phyloP scores from a whole-genome alignment of 257 asterid genomes.

The Solanum commersonii region DNA sequence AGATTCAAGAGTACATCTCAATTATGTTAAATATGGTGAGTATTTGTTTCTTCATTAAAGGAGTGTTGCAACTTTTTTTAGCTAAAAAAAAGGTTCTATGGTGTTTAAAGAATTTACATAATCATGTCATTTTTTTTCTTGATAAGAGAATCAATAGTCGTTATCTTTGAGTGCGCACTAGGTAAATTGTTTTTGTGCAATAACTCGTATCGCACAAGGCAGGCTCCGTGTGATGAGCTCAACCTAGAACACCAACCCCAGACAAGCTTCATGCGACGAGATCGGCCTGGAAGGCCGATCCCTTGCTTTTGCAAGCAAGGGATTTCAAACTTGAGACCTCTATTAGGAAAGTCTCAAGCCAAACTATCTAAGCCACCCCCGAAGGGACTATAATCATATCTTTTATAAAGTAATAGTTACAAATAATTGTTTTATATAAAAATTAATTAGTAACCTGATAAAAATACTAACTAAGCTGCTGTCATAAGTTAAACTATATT shows the following conservation, averaged over 20 bases:
- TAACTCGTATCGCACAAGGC: background rate
- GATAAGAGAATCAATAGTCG: background rate
- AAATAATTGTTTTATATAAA: background rate
- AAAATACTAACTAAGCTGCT: background rate
- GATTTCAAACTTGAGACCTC: background rate
- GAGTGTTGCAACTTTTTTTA: background rate
- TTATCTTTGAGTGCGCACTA: background rate
- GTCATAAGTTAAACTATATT: background rate
- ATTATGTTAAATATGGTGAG: background rate
- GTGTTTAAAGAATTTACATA: background rate
- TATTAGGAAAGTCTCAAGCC: background rate
- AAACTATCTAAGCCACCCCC: background rate
- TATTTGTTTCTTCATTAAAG: background rate
- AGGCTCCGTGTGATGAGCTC: background rate
- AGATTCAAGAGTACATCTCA: background rate
- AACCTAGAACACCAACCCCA: background rate
- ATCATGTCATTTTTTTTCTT: background rate
- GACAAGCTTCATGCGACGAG: background rate
- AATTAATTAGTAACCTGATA: background rate
- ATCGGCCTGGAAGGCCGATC: fast-evolving
- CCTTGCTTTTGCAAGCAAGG: background rate
- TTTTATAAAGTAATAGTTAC: background rate
- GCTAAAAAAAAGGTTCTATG: background rate
- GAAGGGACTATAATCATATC: background rate
- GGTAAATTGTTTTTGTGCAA: background rate